phyloP scores from a whole-genome alignment of 352 stramenopile species.

The Phytophthora pisi region DNA sequence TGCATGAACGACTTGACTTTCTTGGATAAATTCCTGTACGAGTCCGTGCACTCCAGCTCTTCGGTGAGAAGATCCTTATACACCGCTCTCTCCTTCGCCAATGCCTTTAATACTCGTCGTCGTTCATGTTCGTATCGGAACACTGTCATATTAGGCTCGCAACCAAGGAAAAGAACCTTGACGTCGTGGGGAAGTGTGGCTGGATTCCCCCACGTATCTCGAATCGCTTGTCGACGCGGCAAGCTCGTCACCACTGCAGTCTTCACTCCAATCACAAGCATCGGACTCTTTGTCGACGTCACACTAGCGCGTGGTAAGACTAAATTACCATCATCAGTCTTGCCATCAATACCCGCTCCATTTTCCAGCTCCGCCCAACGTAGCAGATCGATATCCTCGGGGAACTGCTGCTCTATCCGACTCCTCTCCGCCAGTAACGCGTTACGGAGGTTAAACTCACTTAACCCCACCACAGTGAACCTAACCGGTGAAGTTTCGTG shows the following conservation, averaged over 20 bases:
- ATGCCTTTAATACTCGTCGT: conserved; percentile 11
- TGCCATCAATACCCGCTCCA: background rate
- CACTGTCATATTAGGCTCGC: conserved; percentile 17
- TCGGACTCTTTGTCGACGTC: background rate
- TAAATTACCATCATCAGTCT: conserved; percentile 1
- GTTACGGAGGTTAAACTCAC: conserved; percentile 6
- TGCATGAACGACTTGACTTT: conserved; percentile 70
- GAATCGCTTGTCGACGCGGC: conserved; percentile 44
- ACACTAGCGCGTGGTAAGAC: conserved; percentile 3
- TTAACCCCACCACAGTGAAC: conserved; percentile 21
- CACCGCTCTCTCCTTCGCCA: conserved; percentile 39
- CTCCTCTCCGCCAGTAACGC: conserved; percentile 10
- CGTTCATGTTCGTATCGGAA: conserved; percentile 13
- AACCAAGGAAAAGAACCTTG: conserved; percentile 41
- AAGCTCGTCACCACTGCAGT: conserved; percentile 40
- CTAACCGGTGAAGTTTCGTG: conserved; percentile 1
- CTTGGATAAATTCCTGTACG: conserved; percentile 51
- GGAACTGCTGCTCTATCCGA: conserved; percentile 26
- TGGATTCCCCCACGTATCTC: conserved; percentile 44
- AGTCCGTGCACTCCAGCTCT: conserved; percentile 57
- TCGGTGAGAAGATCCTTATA: conserved; percentile 55
- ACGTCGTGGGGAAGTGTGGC: conserved; percentile 25
- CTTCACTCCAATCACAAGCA: conserved; percentile 54
- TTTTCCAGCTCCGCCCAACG: conserved; percentile 22
- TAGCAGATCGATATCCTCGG: conserved; percentile 20